Percentiles rank a stretch among this genome's conserved stretches.
These are phyloP conservation scores for Anastatica hierochuntica DNA, from an alignment of 345 rosid genomes.

Conservation along the genomic window DNA sequence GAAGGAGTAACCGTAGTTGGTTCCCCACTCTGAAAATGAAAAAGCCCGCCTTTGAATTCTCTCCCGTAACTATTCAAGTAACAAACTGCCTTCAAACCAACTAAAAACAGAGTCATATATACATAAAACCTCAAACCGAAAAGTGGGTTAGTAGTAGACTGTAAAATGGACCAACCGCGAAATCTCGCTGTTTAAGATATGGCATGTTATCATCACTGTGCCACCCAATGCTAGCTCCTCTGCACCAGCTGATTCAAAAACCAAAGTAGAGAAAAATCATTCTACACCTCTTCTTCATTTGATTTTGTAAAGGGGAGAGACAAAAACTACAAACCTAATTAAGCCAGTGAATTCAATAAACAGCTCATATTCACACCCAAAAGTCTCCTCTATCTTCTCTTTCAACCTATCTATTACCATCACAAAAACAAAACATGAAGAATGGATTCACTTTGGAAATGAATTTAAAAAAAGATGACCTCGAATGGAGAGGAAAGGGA, in stretches of 20 bases:
- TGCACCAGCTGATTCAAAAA: slow-evolving; percentile 53
- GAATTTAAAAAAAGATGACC: slow-evolving; percentile 22
- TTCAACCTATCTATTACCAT: slow-evolving; percentile 51
- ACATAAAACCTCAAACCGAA: neutral
- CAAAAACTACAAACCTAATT: slow-evolving; percentile 42
- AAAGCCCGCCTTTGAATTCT: slow-evolving; percentile 75
- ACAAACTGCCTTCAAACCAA: slow-evolving; percentile 72
- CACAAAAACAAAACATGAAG: neutral
- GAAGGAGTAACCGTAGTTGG: slow-evolving; percentile 49
- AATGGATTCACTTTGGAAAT: neutral
- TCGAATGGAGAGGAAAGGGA: slow-evolving; percentile 73
- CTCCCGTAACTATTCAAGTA: slow-evolving; percentile 62
- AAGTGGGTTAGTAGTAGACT: neutral
- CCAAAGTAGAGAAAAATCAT: neutral
- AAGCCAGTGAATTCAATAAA: slow-evolving; percentile 83
- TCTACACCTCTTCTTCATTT: neutral
- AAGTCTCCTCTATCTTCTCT: slow-evolving; percentile 69
- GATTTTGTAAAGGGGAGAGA: no score
- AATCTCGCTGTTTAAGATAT: slow-evolving; percentile 75
- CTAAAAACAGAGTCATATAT: slow-evolving; percentile 16
- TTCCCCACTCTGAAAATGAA: slow-evolving; percentile 78
- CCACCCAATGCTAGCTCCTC: slow-evolving; percentile 94
- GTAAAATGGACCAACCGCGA: slow-evolving; percentile 60
- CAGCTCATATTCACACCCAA: slow-evolving; percentile 73
- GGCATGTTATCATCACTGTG: slow-evolving; percentile 87